Evolutionary conservation across 2,329 filamentous ascomycete species (phyloP).

Genomic region (Parafenestella ontariensis): DNA sequence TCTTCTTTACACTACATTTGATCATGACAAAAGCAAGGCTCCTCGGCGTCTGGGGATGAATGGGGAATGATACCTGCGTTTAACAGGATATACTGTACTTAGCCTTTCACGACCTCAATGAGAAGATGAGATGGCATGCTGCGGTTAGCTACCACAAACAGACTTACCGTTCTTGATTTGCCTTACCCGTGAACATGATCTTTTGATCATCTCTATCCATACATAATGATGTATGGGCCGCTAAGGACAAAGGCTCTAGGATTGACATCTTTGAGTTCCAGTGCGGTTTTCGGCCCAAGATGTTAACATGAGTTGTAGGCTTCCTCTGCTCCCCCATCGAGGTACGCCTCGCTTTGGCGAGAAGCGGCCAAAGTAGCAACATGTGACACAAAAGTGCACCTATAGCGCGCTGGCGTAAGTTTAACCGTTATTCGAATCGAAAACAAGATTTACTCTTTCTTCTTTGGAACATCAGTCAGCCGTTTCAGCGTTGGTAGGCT

Average conservation of each 20-base stretch:
- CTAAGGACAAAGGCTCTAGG: too few relatives aligned
- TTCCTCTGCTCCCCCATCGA: too few relatives aligned
- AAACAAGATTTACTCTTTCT: neutral
- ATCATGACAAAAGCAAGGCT: constrained; percentile 46
- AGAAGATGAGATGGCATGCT: constrained; percentile 39
- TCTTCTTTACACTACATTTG: constrained; percentile 25
- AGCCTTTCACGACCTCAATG: constrained; percentile 39
- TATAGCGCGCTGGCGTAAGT: neutral
- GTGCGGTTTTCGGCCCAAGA: too few relatives aligned
- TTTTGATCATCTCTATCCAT: too few relatives aligned
- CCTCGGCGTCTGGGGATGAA: constrained; percentile 46
- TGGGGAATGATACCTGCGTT: constrained; percentile 37
- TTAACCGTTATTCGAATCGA: neutral
- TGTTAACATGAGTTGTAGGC: too few relatives aligned
- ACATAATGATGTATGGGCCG: too few relatives aligned
- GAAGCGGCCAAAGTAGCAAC: neutral
- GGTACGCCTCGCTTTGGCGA: neutral
- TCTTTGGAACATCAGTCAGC: neutral
- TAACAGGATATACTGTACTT: constrained; percentile 38
- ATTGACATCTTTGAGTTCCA: too few relatives aligned
- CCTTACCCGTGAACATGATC: neutral
- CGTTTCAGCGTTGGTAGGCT: constrained; percentile 7
- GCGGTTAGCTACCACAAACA: constrained; percentile 30
- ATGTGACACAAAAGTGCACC: neutral
- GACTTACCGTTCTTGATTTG: neutral